Base-by-base conservation (phyloP, 805 yeast genomes). In the Alloascoidea hylecoeti region DNA sequence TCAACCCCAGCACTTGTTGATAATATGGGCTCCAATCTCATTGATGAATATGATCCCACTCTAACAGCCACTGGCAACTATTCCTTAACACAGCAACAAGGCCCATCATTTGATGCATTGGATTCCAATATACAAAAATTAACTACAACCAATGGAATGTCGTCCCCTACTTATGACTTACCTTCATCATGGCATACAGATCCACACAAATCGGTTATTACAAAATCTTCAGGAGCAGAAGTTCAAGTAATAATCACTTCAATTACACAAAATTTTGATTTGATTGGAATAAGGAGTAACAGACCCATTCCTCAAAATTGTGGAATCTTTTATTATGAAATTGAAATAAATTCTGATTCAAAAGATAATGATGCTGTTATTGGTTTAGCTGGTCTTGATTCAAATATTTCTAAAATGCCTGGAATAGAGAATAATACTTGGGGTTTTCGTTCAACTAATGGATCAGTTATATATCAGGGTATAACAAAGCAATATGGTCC, bases 401-500 rank as follows among this genome's bases (percentile, higher is more conserved):
- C 49, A 2, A 36, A 46, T 2, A 41, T 57, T 12, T 47, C 54
- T 15, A 65, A 64, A 41, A 49, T 69, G 44, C 68, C 75, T 2
- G 77, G 75, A 4, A 47, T 58, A 18, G 75, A 69, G 35, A 47
- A 49, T 15, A 55, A 61, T n/a, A 56, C 69, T 2, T 72, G 68
- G 61, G 75, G 73, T 0, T 68, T 66, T 46, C 71, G 64, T 46
- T 71, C 77, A 4, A 67, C 60, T 42, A 72, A 68, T 38, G 79
- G 78, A 0, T 50, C 55, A 16, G 55, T 62, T 12, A 49, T 52
- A 19, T 53, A 61, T 37, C 65, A 62, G 35, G 59, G 61, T 9
- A 51, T 60, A 2, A 55, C 61, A 13, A 60, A 58, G 34, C 59
- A 55, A 16, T 64, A 59, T 37, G 63, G 64, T 2, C 64, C 67